Percentiles rank a stretch among this genome's conserved stretches.
Conservation (phyloP, 495 filamentous ascomycete genomes). For the Articulospora tetracladia region DNA sequence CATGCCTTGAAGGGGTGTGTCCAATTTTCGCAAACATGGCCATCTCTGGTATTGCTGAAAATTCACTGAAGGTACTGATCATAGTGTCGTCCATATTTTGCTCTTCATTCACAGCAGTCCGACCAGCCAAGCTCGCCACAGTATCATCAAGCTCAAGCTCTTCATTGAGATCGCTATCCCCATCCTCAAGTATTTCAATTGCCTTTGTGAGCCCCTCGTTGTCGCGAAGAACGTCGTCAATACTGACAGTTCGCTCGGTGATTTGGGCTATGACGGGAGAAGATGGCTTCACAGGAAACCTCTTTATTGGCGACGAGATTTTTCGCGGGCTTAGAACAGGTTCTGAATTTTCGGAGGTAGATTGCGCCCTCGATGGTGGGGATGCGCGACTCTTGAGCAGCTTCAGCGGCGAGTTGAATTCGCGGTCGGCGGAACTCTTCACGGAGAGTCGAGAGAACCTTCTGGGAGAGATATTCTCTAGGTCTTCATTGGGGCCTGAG, state of each 20-base stretch:
- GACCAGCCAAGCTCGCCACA: constrained; percentile 7
- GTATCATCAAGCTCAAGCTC: constrained; percentile 12
- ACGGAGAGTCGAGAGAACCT: constrained; percentile 19
- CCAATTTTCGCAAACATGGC: constrained; percentile 75
- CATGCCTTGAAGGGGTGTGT: constrained; percentile 46
- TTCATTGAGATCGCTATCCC: constrained; percentile 28
- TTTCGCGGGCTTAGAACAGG: constrained; percentile 39
- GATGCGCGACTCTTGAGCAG: constrained; percentile 26
- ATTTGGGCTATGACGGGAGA: constrained; percentile 12
- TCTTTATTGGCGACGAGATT: constrained; percentile 42
- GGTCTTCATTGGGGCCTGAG: constrained; percentile 23
- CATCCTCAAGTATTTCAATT: constrained; percentile 49
- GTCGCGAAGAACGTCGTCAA: constrained; percentile 33
- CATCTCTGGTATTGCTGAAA: constrained; percentile 85
- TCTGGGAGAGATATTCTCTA: constrained; percentile 34
- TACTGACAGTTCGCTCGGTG: constrained; percentile 19
- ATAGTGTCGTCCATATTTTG: constrained; percentile 66
- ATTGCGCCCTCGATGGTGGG: constrained; percentile 15
- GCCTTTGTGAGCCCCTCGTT: constrained; percentile 38
- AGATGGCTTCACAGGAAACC: constrained; percentile 49
- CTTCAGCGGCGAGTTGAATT: constrained; percentile 22
- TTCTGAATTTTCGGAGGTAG: constrained; percentile 25
- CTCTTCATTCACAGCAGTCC: constrained; percentile 28
- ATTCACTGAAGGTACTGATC: constrained; percentile 80
- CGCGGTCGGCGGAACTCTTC: constrained; percentile 20